A percentile compares a stretch with the other conserved stretches of the same genome.
Evolutionary conservation across 192 early-diverging fungal genomes (phyloP).

Genomic region (Chytriomyces hyalinus): DNA sequence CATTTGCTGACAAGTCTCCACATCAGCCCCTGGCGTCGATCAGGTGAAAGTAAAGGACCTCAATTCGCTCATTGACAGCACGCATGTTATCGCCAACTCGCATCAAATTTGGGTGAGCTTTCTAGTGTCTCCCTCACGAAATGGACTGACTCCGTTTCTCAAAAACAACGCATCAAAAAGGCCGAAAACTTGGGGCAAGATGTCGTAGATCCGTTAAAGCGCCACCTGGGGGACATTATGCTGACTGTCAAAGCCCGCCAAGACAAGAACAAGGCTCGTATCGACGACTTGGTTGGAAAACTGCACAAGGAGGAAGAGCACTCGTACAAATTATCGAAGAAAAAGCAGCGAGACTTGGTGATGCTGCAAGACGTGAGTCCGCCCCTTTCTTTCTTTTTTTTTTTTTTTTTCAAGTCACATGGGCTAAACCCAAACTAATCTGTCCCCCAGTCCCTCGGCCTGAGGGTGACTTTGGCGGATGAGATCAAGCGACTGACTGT

Average conservation of each 20-base stretch:
- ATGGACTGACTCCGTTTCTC: not conserved
- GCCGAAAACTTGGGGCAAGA: conserved; percentile 53
- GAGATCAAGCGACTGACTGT: conserved; percentile 61
- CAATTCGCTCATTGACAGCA: conserved; percentile 61
- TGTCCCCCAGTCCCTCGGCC: conserved; percentile 45
- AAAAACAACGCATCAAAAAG: conserved; percentile 18
- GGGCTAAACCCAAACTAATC: not conserved
- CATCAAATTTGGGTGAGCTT: conserved; percentile 56
- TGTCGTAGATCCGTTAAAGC: conserved; percentile 50
- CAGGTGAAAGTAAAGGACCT: conserved; percentile 45
- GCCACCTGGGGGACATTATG: conserved; percentile 44
- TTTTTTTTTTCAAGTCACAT: conserved; percentile 14
- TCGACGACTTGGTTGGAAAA: conserved; percentile 47
- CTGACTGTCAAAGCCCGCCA: conserved; percentile 34
- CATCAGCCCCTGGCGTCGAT: conserved; percentile 6
- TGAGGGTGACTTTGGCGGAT: conserved; percentile 52
- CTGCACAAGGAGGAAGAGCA: conserved; percentile 56
- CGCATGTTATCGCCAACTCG: conserved; percentile 58
- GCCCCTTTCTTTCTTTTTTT: not conserved
- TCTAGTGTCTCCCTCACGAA: conserved; percentile 7
- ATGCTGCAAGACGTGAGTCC: conserved; percentile 48
- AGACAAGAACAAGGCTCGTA: conserved; percentile 48
- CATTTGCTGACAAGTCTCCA: not conserved
- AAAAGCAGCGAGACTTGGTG: conserved; percentile 54
- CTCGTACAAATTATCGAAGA: conserved; percentile 55